These are phyloP conservation scores for Boletus reticulatus DNA, from an alignment of 768 basidiomycete species.

Conservation along the genomic window DNA sequence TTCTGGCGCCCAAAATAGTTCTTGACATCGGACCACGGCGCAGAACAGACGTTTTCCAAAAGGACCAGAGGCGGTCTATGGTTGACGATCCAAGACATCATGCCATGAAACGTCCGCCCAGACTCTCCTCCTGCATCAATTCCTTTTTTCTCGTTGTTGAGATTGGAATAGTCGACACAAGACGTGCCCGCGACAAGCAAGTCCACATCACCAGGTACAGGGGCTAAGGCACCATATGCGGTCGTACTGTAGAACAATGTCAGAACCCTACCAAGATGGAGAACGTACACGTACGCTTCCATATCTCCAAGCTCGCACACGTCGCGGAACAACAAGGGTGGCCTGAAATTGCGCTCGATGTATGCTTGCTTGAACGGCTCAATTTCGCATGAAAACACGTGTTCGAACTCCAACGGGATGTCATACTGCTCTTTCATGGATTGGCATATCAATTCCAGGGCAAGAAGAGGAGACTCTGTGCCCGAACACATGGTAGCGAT, in stretches of 20 bases:
- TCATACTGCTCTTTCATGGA: constrained; percentile 68
- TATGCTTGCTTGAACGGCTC: constrained; percentile 98
- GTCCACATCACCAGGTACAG: constrained; percentile 89
- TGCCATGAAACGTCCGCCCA: constrained; percentile 89
- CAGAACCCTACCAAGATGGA: not conserved
- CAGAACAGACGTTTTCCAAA: constrained; percentile 90
- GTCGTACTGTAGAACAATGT: constrained; percentile 59
- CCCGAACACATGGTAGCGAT: constrained; percentile 98
- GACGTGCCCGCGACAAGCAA: constrained; percentile 92
- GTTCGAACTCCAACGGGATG: constrained; percentile 70
- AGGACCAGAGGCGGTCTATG: constrained; percentile 91
- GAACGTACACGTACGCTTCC: constrained; percentile 59
- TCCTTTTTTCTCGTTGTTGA: constrained; percentile 90
- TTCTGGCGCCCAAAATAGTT: constrained; percentile 70
- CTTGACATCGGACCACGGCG: constrained; percentile 81
- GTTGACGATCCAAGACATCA: constrained; percentile 88
- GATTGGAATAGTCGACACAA: constrained; percentile 95
- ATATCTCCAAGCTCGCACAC: constrained; percentile 83
- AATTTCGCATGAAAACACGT: constrained; percentile 96
- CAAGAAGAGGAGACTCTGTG: constrained; percentile 91
- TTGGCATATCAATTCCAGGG: constrained; percentile 79
- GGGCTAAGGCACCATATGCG: constrained; percentile 82
- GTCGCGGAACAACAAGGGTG: constrained; percentile 89
- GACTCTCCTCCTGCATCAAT: constrained; percentile 91
- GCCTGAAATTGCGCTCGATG: constrained; percentile 94